These are phyloP conservation scores for Aspergillus heteromorphus DNA, from an alignment of 495 filamentous ascomycete species.

Conservation along the genomic window DNA sequence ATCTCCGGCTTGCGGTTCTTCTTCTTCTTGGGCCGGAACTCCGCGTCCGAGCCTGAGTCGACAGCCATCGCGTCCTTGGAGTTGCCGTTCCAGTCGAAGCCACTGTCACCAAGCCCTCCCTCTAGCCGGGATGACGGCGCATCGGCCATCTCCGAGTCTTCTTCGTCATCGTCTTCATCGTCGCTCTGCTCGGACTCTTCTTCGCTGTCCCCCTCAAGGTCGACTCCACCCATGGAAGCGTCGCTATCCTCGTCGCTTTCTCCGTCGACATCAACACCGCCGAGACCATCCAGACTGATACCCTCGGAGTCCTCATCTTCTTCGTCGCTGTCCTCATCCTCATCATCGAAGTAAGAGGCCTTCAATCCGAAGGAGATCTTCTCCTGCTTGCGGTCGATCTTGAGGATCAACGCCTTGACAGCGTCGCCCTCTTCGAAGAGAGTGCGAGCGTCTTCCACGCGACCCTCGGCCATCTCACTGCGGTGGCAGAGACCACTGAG, in stretches of 20 bases:
- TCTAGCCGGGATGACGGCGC: constrained; percentile 20
- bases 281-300: constrained; percentile 39
- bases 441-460: constrained; percentile 70
- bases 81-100: constrained; percentile 83
- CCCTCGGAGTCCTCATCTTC: constrained; percentile 45
- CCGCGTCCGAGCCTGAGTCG: constrained; percentile 39
- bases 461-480: constrained; percentile 80
- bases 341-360: constrained; percentile 77
- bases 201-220: constrained; percentile 48
- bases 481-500: constrained; percentile 90
- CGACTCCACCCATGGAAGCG: constrained; percentile 45
- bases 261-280: constrained; percentile 39
- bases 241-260: constrained; percentile 34
- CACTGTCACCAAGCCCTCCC: constrained; percentile 64
- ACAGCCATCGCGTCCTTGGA: constrained; percentile 43
- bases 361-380: constrained; percentile 87
- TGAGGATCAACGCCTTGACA: constrained; percentile 85
- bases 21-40: constrained; percentile 63
- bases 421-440: constrained; percentile 82
- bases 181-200: constrained; percentile 35
- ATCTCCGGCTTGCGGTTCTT: constrained; percentile 73
- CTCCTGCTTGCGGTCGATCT: constrained; percentile 64
- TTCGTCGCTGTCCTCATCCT: constrained; percentile 49
- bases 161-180: constrained; percentile 29
- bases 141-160: constrained; percentile 30